Evolutionary conservation across 192 early-diverging fungal genomes (phyloP), one percentile per base, ranked within the genome.

Genomic region (Radiomyces spectabilis): DNA sequence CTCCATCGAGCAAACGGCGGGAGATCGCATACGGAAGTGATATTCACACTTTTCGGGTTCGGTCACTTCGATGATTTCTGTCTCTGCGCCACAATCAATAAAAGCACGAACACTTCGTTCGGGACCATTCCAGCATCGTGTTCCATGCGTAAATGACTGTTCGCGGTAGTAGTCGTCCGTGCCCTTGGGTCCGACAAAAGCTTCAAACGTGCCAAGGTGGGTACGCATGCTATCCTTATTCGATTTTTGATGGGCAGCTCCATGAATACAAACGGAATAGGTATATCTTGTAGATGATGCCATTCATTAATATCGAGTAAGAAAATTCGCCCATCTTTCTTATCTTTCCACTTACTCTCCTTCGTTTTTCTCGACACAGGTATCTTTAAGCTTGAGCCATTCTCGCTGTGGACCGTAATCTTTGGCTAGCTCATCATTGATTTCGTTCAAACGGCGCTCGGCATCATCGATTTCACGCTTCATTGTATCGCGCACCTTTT

Each of bases 11-110:
- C 95, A 98, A 2, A 81, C 91, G 53, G 89, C 90, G 4, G 95
- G 95, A 0, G 88, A 79, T 25, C 67, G 61, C 67, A 96, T 72
- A 38, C 63, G 72, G 44, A 90, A 83, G 8, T 72, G 57, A 58
- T 98, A 98, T 70, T 95, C 94, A 69, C 96, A 98, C 73, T 94
- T 94, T 53, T 78, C 88, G 8, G 92, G 94, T 69, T 99, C 96
- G 2, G 80, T 55, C 1, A 97, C 88, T 6, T 76, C 66, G 0
- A 85, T 29, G 15, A 97, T 64, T 55, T 78, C 61, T 37, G 83
- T 89, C 5, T 79, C 72, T 0, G 59, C 53, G 0, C 88, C 91
- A 67, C 96, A 99, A 53, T 85, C 83, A 30, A 97, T 71, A 25
- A 53, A 52, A 10, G 83, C 75, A 61, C 61, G 47, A 16, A 79